Conservation (phyloP, 345 rosid species). For the Hypericum perforatum region DNA sequence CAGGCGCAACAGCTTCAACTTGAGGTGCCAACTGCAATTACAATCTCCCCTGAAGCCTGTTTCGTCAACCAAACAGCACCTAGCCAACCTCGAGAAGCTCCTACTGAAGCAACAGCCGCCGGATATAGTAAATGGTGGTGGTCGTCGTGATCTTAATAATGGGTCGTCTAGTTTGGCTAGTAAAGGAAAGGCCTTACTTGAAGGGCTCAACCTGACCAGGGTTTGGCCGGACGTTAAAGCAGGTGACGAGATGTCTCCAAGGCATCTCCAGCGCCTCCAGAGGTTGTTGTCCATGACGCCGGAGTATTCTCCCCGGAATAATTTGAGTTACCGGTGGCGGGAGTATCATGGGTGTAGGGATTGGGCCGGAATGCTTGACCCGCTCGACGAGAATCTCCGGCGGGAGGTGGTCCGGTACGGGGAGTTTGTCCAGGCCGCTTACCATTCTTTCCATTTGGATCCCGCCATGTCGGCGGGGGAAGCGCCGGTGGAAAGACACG, state of each 20-base stretch:
- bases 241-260: slow-evolving; percentile 89
- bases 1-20: not conserved
- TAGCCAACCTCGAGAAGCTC: slow-evolving; percentile 58
- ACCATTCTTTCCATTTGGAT: slow-evolving; percentile 61
- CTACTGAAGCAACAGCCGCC: slow-evolving; percentile 28
- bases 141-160: slow-evolving; percentile 4
- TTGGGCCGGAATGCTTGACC: slow-evolving; percentile 49
- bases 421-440: slow-evolving; percentile 44
- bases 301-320: slow-evolving; percentile 79
- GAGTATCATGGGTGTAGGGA: slow-evolving; percentile 46
- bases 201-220: slow-evolving; percentile 48
- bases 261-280: slow-evolving; percentile 34
- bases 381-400: slow-evolving; percentile 54
- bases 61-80: slow-evolving; percentile 29
- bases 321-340: slow-evolving; percentile 62
- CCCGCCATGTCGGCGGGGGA: slow-evolving; percentile 53
- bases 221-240: slow-evolving; percentile 78
- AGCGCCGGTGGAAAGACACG: slow-evolving; percentile 46
- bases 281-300: slow-evolving; percentile 57
- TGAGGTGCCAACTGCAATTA: not conserved
- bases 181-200: slow-evolving; percentile 25
- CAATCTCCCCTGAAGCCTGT: slow-evolving; percentile 12
- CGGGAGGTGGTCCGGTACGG: slow-evolving; percentile 53
- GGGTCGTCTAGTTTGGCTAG: slow-evolving; percentile 10
- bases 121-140: not conserved